Evolutionary conservation across 2,329 filamentous ascomycete genomes (phyloP).

Genomic region (Aschersonia sp.): DNA sequence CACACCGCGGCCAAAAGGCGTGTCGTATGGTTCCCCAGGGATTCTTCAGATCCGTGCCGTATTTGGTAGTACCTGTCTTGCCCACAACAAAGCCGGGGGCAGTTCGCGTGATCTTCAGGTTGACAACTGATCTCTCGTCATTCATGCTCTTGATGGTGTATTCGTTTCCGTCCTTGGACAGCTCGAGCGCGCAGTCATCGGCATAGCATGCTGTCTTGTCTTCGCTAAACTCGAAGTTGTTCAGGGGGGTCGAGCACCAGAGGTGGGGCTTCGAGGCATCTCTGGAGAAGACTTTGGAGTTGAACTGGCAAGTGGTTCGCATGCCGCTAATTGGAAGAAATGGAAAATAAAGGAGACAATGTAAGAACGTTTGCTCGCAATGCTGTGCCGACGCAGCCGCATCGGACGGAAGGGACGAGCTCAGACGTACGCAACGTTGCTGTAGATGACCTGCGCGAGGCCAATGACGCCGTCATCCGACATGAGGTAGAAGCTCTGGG

Average conservation of each 20-base stretch:
- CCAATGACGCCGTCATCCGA: constrained; percentile 62
- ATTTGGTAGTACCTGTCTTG: constrained; percentile 69
- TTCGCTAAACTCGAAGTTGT: constrained; percentile 70
- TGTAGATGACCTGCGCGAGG: constrained; percentile 89
- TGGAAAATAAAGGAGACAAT: not conserved
- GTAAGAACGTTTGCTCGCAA: not conserved
- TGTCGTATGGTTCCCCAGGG: constrained; percentile 93
- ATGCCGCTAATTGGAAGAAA: constrained; percentile 48
- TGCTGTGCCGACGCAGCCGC: not conserved
- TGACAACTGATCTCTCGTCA: constrained; percentile 68
- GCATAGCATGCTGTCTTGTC: constrained; percentile 75
- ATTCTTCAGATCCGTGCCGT: constrained; percentile 68
- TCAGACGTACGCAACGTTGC: constrained; percentile 70
- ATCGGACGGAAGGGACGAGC: not conserved
- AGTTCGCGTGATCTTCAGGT: constrained; percentile 63
- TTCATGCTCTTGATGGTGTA: constrained; percentile 87
- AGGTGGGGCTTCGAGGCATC: constrained; percentile 58
- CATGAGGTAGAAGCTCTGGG: constrained; percentile 84
- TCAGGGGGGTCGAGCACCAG: constrained; percentile 72
- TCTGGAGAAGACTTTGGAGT: constrained; percentile 76
- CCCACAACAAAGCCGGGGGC: constrained; percentile 76
- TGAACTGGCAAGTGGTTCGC: constrained; percentile 85
- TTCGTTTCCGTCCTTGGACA: constrained; percentile 67
- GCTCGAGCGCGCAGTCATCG: constrained; percentile 68
- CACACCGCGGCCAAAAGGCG: constrained; percentile 84